A percentile compares a stretch with the other conserved stretches of the same genome.
Evolutionary conservation across 768 basidiomycete genomes (phyloP).

Genomic region (Obba rivulosa): DNA sequence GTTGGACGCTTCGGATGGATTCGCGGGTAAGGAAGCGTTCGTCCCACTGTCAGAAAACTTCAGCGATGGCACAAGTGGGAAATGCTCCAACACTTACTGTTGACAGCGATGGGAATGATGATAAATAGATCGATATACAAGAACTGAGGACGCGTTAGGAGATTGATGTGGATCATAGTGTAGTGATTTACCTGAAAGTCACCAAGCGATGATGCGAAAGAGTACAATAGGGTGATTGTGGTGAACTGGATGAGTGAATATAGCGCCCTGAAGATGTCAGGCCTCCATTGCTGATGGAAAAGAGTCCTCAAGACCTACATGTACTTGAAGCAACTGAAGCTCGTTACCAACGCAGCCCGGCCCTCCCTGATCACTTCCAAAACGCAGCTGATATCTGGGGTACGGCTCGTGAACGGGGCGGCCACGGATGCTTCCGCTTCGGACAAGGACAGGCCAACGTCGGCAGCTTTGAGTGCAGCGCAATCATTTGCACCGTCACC

Average conservation of each 20-base stretch:
- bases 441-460: slow-evolving; percentile 93
- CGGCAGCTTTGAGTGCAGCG: slow-evolving; percentile 96
- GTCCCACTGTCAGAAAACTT: slow-evolving; percentile 64
- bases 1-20: slow-evolving; percentile 91
- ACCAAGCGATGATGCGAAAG: slow-evolving; percentile 92
- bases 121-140: slow-evolving; percentile 97
- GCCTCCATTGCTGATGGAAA: slow-evolving; percentile 6
- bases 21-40: slow-evolving; percentile 83
- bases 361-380: slow-evolving; percentile 97
- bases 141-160: slow-evolving; percentile 47
- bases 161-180: background rate
- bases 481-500: slow-evolving; percentile 99
- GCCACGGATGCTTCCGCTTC: slow-evolving; percentile 99
- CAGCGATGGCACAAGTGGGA: slow-evolving; percentile 2
- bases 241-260: slow-evolving; percentile 99
- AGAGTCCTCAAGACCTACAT: slow-evolving; percentile 60
- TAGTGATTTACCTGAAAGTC: slow-evolving; percentile 78
- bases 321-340: slow-evolving; percentile 99
- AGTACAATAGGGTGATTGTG: slow-evolving; percentile 93
- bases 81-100: slow-evolving; percentile 64
- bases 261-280: slow-evolving; percentile 63
- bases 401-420: slow-evolving; percentile 92
- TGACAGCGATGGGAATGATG: slow-evolving; percentile 94
- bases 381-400: slow-evolving; percentile 93
- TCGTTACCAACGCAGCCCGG: slow-evolving; percentile 91